Base-by-base conservation (phyloP, 148 eudicot species). In the Camellia sinensis region DNA sequence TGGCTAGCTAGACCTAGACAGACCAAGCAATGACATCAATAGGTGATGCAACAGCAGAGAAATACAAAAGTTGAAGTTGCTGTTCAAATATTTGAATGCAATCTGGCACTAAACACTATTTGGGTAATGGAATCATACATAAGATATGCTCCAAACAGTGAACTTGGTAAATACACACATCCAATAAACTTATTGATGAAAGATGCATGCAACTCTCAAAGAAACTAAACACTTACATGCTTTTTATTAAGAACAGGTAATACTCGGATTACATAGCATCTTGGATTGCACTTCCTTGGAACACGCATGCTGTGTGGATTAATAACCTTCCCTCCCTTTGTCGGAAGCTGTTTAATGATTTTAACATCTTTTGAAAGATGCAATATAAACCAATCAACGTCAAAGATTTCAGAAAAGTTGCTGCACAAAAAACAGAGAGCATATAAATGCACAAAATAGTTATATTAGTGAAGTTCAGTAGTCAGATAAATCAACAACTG, bases 371-470 rank as follows among this genome's bases (percentile, higher is more conserved):
- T 88, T n/a, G 91, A 80, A 22, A 94, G 91, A 80, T 80, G 89
- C 7, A 89, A 80, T 75, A 87, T 86, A 71, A 92, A 94, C 91
- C 97, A 82, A 66, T 91, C 91, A 14, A 89, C 90, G 54, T 94
- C 88, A 73, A 94, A 94, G 67, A 94, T 92, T 67, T 94, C 93
- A 0, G 85, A 80, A 82, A 94, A 94, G 83, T 94, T 85, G 80
- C 98, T 94, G 92, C 89, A 84, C 29, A 52, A 75, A 64, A 48
- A 63, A 37, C 65, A 52, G 21, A 19, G 22, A 74, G 45, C 53
- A 14, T 40, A 52, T n/a, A 2, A 70, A 70, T 71, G 13, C 48
- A 45, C 21, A 43, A 60, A 45, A 29, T 37, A 17, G 17, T 46
- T 12, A 73, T 43, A 37, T 37, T 68, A 44, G 15, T 18, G 6